Evolutionary conservation across 768 basidiomycete species (phyloP), one percentile per base, ranked within the genome.

Genomic region (Tricholomella constricta): DNA sequence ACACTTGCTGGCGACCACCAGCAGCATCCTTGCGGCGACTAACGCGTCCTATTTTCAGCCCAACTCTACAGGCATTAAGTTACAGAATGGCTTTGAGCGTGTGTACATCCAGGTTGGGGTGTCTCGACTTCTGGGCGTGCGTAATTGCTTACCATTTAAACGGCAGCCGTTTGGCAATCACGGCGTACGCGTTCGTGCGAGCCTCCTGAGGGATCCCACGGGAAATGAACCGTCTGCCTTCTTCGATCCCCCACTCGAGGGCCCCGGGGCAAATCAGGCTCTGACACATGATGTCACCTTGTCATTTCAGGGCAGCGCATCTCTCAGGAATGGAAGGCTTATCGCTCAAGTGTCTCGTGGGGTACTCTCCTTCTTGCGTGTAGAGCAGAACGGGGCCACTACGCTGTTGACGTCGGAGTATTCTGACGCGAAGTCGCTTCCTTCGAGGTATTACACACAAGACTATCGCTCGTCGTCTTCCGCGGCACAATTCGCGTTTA

Each of bases 181-280:
- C 48, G 71, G 69, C 9, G 62, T 72, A 31, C 70, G 71, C 22
- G 65, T 72, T n/a, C 69, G 71, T 19, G 67, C 68, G 14, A 69
- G 67, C 48, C 59, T 71, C 32, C 54, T 71, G 49, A 61, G 66
- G 25, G 70, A 70, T 53, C 70, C 71, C 14, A 71, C 71, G 6
- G 71, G 71, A 6, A 51, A 55, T 20, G 71, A 72, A 45, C 60
- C 62, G 6, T 70, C 69, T 11, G 67, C 70, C 35, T 54, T 72
- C n/a, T 63, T 71, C 32, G 71, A 72, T 52, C 70, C 71, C 25
- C 71, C 71, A 1, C 47, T 72, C 27, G 70, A 71, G 58, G 71
- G 68, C 9, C 70, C 71, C 2, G 68, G 66, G 1, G 68, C 68
- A 9, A 58, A 59, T 9, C 56, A 55, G 45, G 71, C 64, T 15